phyloP scores from a whole-genome alignment of 2,329 filamentous ascomycete genomes.

The Aspergillus novoparasiticus region DNA sequence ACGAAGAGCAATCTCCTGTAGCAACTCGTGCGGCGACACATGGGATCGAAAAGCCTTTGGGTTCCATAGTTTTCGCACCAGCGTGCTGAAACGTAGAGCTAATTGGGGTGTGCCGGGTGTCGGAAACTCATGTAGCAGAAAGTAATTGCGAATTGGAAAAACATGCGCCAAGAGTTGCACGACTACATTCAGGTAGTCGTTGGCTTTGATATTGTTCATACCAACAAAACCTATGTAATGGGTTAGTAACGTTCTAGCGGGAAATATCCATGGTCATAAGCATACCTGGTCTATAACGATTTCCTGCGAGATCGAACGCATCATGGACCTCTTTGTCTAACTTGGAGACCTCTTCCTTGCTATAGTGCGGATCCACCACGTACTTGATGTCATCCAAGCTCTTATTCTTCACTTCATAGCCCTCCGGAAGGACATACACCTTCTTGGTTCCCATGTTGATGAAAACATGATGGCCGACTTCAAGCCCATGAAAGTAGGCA shows the following conservation, averaged over 20 bases:
- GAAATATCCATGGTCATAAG: not conserved
- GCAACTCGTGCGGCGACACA: conserved; percentile 93
- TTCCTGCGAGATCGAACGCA: conserved; percentile 77
- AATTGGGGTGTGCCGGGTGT: conserved; percentile 69
- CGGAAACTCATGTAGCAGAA: conserved; percentile 82
- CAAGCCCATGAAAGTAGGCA: conserved; percentile 95
- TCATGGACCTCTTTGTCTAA: conserved; percentile 66
- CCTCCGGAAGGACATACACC: conserved; percentile 72
- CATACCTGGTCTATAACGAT: conserved; percentile 77
- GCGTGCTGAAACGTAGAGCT: conserved; percentile 81
- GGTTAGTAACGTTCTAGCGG: not conserved
- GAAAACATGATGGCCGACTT: conserved; percentile 94
- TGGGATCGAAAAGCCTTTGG: conserved; percentile 93
- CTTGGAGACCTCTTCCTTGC: conserved; percentile 74
- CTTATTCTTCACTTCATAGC: conserved; percentile 93
- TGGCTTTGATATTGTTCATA: conserved; percentile 99
- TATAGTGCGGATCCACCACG: conserved; percentile 88
- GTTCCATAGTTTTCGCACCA: conserved; percentile 98
- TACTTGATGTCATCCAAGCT: conserved; percentile 98
- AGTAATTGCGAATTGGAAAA: conserved; percentile 82
- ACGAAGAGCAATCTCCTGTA: conserved; percentile 88
- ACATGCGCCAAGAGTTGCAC: conserved; percentile 92
- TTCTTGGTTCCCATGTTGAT: conserved; percentile 80
- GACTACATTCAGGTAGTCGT: conserved; percentile 96
- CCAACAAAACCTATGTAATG: conserved; percentile 73